Percentiles rank a stretch among this genome's conserved stretches.
Evolutionary conservation across 305 asterid species (phyloP).

Genomic region (Petunia hybrid): DNA sequence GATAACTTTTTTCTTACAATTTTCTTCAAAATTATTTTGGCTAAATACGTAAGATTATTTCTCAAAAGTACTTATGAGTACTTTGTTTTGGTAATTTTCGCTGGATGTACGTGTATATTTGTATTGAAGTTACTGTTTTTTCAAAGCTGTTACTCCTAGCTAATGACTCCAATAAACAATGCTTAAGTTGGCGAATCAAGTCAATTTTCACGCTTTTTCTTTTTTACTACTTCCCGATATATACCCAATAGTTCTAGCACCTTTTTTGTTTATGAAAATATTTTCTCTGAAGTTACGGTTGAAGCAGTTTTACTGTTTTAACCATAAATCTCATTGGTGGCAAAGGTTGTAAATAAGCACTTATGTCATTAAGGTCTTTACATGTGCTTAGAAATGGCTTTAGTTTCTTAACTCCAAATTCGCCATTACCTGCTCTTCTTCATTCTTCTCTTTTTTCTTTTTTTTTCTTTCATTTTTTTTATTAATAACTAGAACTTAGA

Average conservation of each 20-base stretch:
- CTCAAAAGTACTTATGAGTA: neutral
- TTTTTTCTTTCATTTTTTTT: too few species aligned
- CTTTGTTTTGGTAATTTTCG: neutral
- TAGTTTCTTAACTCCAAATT: neutral
- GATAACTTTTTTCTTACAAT: neutral
- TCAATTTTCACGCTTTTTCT: neutral
- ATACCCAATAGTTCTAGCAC: neutral
- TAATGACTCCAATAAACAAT: neutral
- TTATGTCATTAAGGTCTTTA: neutral
- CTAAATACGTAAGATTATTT: neutral
- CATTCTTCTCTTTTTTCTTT: too few species aligned
- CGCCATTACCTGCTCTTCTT: too few species aligned
- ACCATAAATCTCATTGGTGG: neutral
- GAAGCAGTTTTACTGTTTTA: neutral
- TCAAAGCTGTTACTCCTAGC: neutral
- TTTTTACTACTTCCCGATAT: neutral
- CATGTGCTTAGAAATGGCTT: neutral
- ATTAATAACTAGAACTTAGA: too few species aligned
- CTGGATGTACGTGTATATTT: neutral
- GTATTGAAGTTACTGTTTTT: neutral
- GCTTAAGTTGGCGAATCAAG: conserved; percentile 9
- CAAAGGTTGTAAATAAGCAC: neutral
- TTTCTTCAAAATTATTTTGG: neutral
- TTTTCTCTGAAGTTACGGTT: neutral
- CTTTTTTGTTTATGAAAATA: neutral